Conservation (phyloP, 768 basidiomycete species). For the Asterophora parasitica region DNA sequence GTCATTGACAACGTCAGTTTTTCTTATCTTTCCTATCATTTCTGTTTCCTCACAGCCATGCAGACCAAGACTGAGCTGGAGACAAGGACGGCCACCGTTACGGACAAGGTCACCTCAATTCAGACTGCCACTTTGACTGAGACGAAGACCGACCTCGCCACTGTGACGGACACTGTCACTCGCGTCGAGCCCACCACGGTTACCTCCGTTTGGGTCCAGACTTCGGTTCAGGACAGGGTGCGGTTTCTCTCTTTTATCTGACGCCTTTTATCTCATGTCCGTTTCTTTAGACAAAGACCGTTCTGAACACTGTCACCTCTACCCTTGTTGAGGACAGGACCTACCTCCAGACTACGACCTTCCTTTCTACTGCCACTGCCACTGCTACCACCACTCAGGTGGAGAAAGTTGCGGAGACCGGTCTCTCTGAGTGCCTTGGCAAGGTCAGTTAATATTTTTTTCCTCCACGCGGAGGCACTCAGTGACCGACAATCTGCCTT, state of each 20-base stretch:
- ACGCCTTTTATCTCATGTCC: not conserved
- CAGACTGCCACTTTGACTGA: slow-evolving; percentile 54
- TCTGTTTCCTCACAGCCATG: not conserved
- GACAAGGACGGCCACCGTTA: slow-evolving; percentile 45
- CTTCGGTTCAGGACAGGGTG: slow-evolving; percentile 53
- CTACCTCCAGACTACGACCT: slow-evolving; percentile 45
- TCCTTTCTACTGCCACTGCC: slow-evolving; percentile 43
- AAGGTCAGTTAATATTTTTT: slow-evolving; percentile 28
- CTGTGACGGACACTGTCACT: slow-evolving; percentile 50
- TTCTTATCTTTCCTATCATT: not conserved
- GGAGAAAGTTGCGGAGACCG: slow-evolving; percentile 42
- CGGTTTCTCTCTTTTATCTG: not conserved
- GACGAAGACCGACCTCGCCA: slow-evolving; percentile 48
- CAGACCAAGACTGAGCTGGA: slow-evolving; percentile 55
- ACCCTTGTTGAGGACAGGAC: slow-evolving; percentile 48
- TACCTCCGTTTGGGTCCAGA: slow-evolving; percentile 49
- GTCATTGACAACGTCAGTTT: slow-evolving; percentile 54
- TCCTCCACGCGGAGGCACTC: not conserved
- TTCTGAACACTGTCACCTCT: slow-evolving; percentile 51
- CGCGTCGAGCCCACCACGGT: slow-evolving; percentile 55
- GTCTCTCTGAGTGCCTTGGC: slow-evolving; percentile 50
- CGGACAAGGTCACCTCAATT: slow-evolving; percentile 48
- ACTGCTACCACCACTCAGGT: slow-evolving; percentile 44
- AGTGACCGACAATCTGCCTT: slow-evolving; percentile 13
- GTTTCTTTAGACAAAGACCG: slow-evolving; percentile 47